Evolutionary conservation across 805 yeast genomes (phyloP).

Genomic region (Wickerhamomyces strasburgensis): DNA sequence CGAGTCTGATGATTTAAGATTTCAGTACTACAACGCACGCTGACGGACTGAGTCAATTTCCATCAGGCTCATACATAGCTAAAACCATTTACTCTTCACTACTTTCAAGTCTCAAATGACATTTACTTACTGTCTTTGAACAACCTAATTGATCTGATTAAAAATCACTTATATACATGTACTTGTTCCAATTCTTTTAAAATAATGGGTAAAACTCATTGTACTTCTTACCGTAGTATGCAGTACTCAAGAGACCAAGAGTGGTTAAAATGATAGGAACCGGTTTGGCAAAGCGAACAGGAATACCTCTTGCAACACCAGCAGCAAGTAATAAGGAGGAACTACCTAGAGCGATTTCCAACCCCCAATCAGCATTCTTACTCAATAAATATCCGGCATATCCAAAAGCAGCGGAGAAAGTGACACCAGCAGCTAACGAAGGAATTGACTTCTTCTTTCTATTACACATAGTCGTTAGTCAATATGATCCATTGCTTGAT

Average conservation of each 20-base stretch:
- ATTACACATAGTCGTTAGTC: background rate
- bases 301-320: conserved; percentile 65
- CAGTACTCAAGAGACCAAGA: conserved; percentile 59
- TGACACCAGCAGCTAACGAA: conserved; percentile 71
- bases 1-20: too few relatives aligned
- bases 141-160: too few relatives aligned
- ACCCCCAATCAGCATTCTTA: conserved; percentile 71
- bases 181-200: too few relatives aligned
- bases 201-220: conserved; percentile 54
- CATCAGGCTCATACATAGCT: too few relatives aligned
- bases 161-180: too few relatives aligned
- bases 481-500: background rate
- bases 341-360: conserved; percentile 73
- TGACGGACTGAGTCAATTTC: too few relatives aligned
- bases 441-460: conserved; percentile 56
- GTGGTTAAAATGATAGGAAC: conserved; percentile 63
- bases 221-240: conserved; percentile 72
- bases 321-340: conserved; percentile 63
- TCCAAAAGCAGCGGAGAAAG: conserved; percentile 57
- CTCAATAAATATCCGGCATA: conserved; percentile 69
- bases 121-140: too few relatives aligned
- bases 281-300: conserved; percentile 59
- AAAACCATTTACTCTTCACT: too few relatives aligned
- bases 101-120: too few relatives aligned
- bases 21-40: too few relatives aligned